Evolutionary conservation across 257 asterid genomes (phyloP), one percentile per base, ranked within the genome.

Genomic region (Ligustrum vulgare): DNA sequence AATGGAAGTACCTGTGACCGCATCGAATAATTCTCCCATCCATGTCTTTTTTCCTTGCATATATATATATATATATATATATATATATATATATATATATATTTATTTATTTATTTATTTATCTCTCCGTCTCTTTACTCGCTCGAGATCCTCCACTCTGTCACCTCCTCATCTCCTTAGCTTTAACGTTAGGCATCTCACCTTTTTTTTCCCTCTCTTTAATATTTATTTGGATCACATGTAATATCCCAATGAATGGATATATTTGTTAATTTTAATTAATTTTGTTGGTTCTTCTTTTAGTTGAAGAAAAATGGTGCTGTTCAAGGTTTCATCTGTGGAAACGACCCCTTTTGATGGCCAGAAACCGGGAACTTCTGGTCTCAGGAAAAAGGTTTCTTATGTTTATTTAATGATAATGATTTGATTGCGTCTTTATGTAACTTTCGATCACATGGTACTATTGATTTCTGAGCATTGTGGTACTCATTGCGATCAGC

Each of bases 291-390:
- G 41, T 66, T 71, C 43, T 67, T 43, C 65, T 65, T 76, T 67
- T n/a, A 37, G 70, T 66, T 37, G 74, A 67, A n/a, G 23, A 67
- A 82, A 76, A 67, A 94, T 94, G 97, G 92, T 67, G 85, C 68
- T 78, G 74, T 94, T 94, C 84, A 86, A 70, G 80, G 93, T 91
- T 81, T 23, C 82, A 43, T 90, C 89, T 58, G 87, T 94, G 18
- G 85, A 87, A 73, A 92, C 98, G 25, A 87, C 86, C 28, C 97
- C 98, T 6, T 78, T 87, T 45, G 98, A 94, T n/a, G 99, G 99
- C 31, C 98, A 94, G 85, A 92, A 92, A 54, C 99, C 98, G 62
- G 98, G 99, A 33, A 94, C 99, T 35, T 94, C 99, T 71, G 98
- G 98, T 70, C 93, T 92, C 43, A 83, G 98, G 77, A 94, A 94